Evolutionary conservation across 345 rosid genomes (phyloP), one percentile per base, ranked within the genome.

Genomic region (Corchorus olitorius): DNA sequence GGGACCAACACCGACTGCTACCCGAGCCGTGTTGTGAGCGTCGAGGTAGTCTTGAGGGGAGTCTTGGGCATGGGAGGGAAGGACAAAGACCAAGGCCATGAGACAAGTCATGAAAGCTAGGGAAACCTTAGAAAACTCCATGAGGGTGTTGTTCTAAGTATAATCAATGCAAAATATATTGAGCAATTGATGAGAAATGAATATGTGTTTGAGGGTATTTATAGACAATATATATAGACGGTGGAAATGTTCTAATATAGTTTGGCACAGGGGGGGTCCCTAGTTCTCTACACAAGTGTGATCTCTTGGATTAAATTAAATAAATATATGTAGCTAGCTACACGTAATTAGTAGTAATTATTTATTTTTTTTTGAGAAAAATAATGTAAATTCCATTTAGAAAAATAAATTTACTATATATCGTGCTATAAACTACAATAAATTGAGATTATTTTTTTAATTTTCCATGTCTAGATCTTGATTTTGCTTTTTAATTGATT

Each of bases 1-100:
- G 15, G 85, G 84, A 7, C 74, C 79, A n/a, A 89, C 90, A 41
- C 73, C 80, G 0, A 85, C 91, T 0, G 46, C 50, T 0, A 76
- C 79, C 8, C 91, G 86, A 37, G 91, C 94, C 4, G 70, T 72
- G 50, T 90, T 90, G 85, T 90, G 90, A 1, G 89, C 87, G 41
- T 82, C 41, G 55, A 89, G 73, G 64, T 79, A 87, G 79, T 84
- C 88, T 48, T 81, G 81, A 0, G 54, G 79, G n/a, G 86, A 72
- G 68, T 87, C 76, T 43, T 86, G 88, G 20, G 90, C 76, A 33
- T 60, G 49, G 76, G 76, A 58, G 43, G 67, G 67, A 37, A 41
- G 54, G 65, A 20, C 76, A 9, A 73, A 10, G 76, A 54, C 66
- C n/a, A 73, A 27, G 41, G 67, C 75, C 50, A 72, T 8, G 35